Base-by-base conservation (phyloP, 2,329 filamentous ascomycete genomes). In the Cercospora nicotianae region DNA sequence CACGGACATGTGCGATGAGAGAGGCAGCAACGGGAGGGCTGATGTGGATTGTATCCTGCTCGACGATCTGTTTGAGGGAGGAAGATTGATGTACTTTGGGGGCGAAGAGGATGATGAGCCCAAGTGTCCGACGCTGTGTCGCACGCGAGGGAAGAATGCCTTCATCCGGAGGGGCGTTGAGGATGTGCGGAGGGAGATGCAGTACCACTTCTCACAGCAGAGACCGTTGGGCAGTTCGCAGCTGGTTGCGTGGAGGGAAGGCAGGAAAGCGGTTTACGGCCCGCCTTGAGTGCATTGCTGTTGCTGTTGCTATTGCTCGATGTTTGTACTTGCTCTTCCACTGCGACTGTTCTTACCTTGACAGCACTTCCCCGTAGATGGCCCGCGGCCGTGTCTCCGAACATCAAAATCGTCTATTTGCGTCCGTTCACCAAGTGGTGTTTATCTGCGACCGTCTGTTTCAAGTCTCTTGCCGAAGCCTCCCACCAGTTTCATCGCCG, bases 31-130 rank as follows among this genome's bases (percentile, higher is more conserved):
- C 51, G 51, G 51, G 26, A 1, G 6, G 6, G 12, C 48, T 1
- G 57, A 28, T 10, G 28, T 66, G 31, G 45, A 66, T 1, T 63
- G 63, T 26, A 30, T 70, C 13, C 55, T 59, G 13, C 59, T 66
- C 18, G 66, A 70, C 23, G 66, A 69, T 55, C 33, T 69, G n/a
- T 69, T 69, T 33, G 61, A 69, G 28, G 26, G 23, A 12, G 33
- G 58, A 20, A 36, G 20, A 12, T 31, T 69, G 30, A n/a, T 69
- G 4, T 69, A 67, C 45, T 67, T 69, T 28, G 51, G 31, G 3
- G 51, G 53, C 6, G 61, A 65, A 26, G 62, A 12, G 5, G 57
- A 61, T 13, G 59, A 58, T 10, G 30, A 48, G 48, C 67, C 62
- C 23, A 67, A 69, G 39, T 67, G 48, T 23, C 39, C 59, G 3